Evolutionary conservation across 73 alveolate species (phyloP).

Genomic region (Durusdinium trenchii): DNA sequence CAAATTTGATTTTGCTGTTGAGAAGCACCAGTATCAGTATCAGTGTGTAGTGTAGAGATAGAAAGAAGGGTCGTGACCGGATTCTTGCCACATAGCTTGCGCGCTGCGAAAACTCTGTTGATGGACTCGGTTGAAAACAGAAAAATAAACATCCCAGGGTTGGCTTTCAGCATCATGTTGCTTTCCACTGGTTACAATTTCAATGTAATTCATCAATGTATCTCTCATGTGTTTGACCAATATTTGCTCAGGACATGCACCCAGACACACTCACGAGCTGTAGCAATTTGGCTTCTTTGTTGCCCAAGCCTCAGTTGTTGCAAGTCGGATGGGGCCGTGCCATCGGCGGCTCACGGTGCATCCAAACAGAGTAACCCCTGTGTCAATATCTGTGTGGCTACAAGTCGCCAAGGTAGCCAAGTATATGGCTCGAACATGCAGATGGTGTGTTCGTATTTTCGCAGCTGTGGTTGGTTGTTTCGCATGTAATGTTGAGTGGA

Average conservation of each 20-base stretch:
- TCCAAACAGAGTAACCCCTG: neutral
- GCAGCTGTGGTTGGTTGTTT: neutral
- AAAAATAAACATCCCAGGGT: too few relatives aligned
- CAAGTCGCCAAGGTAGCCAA: too few relatives aligned
- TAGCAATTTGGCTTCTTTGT: conserved; percentile 65
- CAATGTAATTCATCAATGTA: neutral
- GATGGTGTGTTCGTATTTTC: neutral
- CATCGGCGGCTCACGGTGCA: neutral
- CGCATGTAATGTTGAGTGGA: neutral
- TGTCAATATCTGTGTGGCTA: neutral
- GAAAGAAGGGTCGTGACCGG: too few relatives aligned
- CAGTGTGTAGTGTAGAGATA: too few relatives aligned
- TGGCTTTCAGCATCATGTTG: too few relatives aligned
- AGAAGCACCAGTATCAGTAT: too few relatives aligned
- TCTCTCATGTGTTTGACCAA: neutral
- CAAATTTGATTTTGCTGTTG: too few relatives aligned
- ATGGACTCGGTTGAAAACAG: too few relatives aligned
- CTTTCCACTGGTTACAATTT: too few relatives aligned
- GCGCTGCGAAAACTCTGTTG: too few relatives aligned
- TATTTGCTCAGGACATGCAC: conserved; percentile 45
- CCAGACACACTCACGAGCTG: conserved; percentile 82
- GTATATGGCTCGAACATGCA: too few relatives aligned
- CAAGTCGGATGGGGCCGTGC: neutral
- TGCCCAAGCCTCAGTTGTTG: neutral
- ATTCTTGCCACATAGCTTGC: too few relatives aligned